phyloP scores from a whole-genome alignment of 352 stramenopile species.

The Lagenidium sp. region DNA sequence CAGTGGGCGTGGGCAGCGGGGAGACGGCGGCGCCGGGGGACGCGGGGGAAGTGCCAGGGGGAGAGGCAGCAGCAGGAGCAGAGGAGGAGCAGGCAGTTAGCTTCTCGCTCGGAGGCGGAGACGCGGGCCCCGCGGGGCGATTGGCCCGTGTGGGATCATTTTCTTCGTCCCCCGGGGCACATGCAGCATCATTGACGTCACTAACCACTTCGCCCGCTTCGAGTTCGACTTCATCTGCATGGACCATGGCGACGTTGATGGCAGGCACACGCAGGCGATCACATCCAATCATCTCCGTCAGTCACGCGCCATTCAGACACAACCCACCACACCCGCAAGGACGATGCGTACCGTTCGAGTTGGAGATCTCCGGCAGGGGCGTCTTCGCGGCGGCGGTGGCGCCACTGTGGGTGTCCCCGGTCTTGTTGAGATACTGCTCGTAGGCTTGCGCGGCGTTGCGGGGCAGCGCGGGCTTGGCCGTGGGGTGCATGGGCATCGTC shows the following conservation, averaged over 20 bases:
- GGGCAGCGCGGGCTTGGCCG: neutral
- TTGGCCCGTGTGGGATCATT: neutral
- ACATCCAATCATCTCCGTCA: neutral
- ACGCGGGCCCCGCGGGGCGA: no score
- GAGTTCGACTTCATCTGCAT: neutral
- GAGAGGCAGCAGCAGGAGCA: neutral
- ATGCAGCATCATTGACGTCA: neutral
- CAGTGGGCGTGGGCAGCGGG: neutral
- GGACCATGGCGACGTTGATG: no score
- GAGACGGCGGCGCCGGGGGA: no score
- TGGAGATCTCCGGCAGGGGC: neutral
- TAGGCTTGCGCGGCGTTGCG: neutral
- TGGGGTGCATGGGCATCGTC: neutral
- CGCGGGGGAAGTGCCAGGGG: no score
- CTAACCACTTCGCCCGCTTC: slow-evolving; percentile 2
- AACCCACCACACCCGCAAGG: no score
- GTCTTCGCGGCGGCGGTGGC: neutral
- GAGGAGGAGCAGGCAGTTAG: neutral
- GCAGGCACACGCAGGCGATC: no score
- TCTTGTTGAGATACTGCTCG: neutral
- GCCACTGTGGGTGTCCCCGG: neutral
- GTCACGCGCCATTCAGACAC: neutral
- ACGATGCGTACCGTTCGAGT: neutral
- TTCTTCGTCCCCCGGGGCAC: neutral
- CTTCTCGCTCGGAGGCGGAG: no score